Conservation (phyloP, 1,139 yeast species). For the Zygoascus meyerae region DNA sequence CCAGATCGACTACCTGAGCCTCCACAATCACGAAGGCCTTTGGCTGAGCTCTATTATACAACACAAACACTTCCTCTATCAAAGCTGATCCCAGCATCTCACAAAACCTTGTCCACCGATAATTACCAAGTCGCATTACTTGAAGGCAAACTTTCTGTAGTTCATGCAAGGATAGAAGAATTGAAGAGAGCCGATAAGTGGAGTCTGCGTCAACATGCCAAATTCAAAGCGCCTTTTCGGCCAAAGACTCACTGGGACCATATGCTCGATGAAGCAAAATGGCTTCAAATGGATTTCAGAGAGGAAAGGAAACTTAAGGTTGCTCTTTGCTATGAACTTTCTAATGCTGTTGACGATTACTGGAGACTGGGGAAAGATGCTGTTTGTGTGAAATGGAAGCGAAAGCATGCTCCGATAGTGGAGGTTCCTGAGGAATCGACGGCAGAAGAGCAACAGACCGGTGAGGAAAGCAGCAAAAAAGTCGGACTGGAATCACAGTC, state of each 20-base stretch:
- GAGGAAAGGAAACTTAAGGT: slow-evolving; percentile 65
- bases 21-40: slow-evolving; percentile 39
- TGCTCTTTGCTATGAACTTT: slow-evolving; percentile 62
- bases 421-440: not conserved
- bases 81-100: slow-evolving; percentile 75
- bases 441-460: slow-evolving; percentile 1
- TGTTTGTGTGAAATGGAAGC: slow-evolving; percentile 51
- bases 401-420: slow-evolving; percentile 20
- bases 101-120: slow-evolving; percentile 78
- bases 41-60: slow-evolving; percentile 79
- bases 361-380: slow-evolving; percentile 66
- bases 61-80: slow-evolving; percentile 84
- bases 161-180: slow-evolving; percentile 88
- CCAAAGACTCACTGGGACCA: slow-evolving; percentile 63
- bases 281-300: slow-evolving; percentile 78
- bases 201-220: slow-evolving; percentile 83
- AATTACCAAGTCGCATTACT: slow-evolving; percentile 77
- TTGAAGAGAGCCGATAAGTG: slow-evolving; percentile 81
- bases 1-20: slow-evolving; percentile 36
- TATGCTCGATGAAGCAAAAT: slow-evolving; percentile 69
- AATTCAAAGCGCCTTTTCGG: slow-evolving; percentile 62
- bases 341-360: slow-evolving; percentile 69
- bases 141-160: slow-evolving; percentile 93
- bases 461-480: slow-evolving; percentile 3
- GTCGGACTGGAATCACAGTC: not conserved